Conservation (phyloP, 257 asterid species). For the Vinca minor region DNA sequence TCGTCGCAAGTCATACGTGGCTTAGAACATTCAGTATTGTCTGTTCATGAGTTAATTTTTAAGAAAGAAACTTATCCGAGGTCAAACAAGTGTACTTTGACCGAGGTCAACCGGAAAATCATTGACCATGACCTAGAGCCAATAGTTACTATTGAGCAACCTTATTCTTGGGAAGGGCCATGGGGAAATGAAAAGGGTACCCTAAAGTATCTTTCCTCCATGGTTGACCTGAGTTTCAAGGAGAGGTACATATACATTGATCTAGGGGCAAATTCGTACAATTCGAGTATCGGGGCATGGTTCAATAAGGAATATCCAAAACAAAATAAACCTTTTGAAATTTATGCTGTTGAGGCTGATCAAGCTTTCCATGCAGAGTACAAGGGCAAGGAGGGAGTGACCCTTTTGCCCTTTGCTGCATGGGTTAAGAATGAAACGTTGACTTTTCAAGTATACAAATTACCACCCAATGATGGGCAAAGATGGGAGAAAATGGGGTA, state of each 20-base stretch:
- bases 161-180: constrained; percentile 29
- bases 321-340: constrained; percentile 31
- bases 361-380: constrained; percentile 31
- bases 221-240: constrained; percentile 25
- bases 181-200: constrained; percentile 27
- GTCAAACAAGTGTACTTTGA: constrained; percentile 10
- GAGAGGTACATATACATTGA: constrained; percentile 40
- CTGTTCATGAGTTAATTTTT: constrained; percentile 11
- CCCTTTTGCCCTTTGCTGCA: constrained; percentile 46
- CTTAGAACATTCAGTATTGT: not conserved
- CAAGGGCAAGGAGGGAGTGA: constrained; percentile 20
- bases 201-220: constrained; percentile 33
- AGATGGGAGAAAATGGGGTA: constrained; percentile 27
- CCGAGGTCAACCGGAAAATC: constrained; percentile 17
- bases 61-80: constrained; percentile 2
- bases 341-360: constrained; percentile 51
- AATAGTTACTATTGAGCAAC: constrained; percentile 27
- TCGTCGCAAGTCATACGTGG: not conserved
- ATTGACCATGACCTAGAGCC: constrained; percentile 33
- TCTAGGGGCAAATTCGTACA: constrained; percentile 41
- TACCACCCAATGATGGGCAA: constrained; percentile 26
- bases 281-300: constrained; percentile 53
- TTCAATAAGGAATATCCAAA: constrained; percentile 43
- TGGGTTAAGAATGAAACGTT: constrained; percentile 45
- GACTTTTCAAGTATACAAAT: constrained; percentile 30